Conservation (phyloP, 805 yeast species). For the Yarrowia sp. region DNA sequence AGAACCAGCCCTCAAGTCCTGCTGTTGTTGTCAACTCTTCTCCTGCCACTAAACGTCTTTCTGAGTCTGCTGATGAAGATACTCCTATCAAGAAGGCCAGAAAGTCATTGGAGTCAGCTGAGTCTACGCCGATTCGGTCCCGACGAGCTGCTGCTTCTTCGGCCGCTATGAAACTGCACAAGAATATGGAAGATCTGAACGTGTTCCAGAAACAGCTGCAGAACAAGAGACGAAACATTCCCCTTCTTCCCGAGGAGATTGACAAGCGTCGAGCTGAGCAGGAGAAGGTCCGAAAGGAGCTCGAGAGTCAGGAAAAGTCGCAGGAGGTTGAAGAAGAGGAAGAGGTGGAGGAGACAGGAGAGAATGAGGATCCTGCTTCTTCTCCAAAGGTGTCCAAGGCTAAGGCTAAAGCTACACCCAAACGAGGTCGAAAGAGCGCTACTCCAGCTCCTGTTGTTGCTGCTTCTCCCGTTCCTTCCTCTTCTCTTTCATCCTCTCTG, state of each 20-base stretch:
- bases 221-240: conserved; percentile 49
- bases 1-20: conserved; percentile 17
- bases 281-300: conserved; percentile 12
- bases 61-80: neutral
- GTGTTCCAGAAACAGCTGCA: conserved; percentile 62
- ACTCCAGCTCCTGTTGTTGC: neutral
- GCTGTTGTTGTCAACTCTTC: conserved; percentile 5
- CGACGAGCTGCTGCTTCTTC: conserved; percentile 54
- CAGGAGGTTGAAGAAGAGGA: neutral
- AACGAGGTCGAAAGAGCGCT: neutral
- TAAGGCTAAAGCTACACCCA: conserved; percentile 12
- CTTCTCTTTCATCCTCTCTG: neutral
- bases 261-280: conserved; percentile 35
- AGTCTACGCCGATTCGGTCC: conserved; percentile 19
- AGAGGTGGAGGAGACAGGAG: neutral
- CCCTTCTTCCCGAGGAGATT: conserved; percentile 45
- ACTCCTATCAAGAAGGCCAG: conserved; percentile 2
- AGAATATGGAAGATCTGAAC: conserved; percentile 48
- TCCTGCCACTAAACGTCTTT: conserved; percentile 14
- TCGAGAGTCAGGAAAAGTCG: neutral
- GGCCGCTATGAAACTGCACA: conserved; percentile 65
- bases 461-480: neutral
- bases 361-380: neutral
- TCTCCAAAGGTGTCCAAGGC: neutral
- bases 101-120: neutral